phyloP scores from a whole-genome alignment of 2,329 filamentous ascomycete species.

The Diaporthe ilicicola region DNA sequence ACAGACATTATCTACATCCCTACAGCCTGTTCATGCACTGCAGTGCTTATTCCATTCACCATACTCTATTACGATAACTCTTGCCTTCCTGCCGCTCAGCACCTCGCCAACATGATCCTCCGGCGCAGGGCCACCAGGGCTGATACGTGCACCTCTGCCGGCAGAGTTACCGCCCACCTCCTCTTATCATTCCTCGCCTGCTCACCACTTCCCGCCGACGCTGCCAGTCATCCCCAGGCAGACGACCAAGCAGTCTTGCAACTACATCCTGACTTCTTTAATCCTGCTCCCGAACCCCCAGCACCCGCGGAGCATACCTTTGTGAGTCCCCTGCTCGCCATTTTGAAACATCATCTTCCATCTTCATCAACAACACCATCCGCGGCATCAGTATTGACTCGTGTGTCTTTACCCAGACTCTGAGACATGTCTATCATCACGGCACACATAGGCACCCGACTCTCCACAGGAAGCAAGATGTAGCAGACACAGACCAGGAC shows the following conservation, averaged over 20 bases:
- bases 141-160: conserved; percentile 61
- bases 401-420: conserved; percentile 53
- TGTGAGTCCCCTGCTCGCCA: conserved; percentile 42
- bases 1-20: neutral
- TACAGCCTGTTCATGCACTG: neutral
- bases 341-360: neutral
- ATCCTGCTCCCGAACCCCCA: conserved; percentile 51
- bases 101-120: conserved; percentile 39
- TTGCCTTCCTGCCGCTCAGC: neutral
- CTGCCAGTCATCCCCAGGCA: conserved; percentile 39
- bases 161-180: conserved; percentile 69
- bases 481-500: conserved; percentile 61
- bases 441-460: conserved; percentile 81
- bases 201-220: conserved; percentile 51
- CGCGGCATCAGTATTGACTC: neutral
- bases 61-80: neutral
- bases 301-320: conserved; percentile 65
- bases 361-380: neutral
- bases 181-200: conserved; percentile 74
- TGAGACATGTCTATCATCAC: conserved; percentile 94
- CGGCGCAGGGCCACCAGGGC: conserved; percentile 38
- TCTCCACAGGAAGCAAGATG: conserved; percentile 80
- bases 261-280: conserved; percentile 48
- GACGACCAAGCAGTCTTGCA: conserved; percentile 55
- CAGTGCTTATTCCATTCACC: neutral